These are phyloP conservation scores for Lagerstroemia speciosa DNA, from an alignment of 345 rosid species.

Conservation along the genomic window DNA sequence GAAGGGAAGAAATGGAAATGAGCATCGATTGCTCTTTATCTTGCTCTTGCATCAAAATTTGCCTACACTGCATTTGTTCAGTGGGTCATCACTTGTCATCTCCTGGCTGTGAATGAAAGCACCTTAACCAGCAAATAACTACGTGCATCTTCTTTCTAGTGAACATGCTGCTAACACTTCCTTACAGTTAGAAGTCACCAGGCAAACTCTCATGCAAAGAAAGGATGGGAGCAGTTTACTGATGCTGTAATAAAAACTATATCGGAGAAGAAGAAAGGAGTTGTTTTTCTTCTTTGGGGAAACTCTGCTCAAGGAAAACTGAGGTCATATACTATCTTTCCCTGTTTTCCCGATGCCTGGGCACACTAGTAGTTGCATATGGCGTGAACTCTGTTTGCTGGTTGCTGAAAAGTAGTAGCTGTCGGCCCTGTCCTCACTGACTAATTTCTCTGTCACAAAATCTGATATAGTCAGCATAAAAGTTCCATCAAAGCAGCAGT, in stretches of 20 bases:
- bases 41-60: neutral
- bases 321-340: constrained; percentile 30
- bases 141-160: neutral
- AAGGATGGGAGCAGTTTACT: constrained; percentile 98
- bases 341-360: neutral
- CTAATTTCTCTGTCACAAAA: neutral
- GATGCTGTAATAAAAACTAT: constrained; percentile 76
- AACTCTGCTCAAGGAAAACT: constrained; percentile 84
- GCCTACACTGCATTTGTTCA: neutral
- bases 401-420: neutral
- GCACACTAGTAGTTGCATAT: neutral
- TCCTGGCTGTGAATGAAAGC: neutral
- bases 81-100: neutral
- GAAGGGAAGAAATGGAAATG: neutral
- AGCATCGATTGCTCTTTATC: neutral
- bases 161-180: neutral
- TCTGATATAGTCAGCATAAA: neutral
- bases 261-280: constrained; percentile 81
- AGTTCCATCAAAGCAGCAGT: neutral
- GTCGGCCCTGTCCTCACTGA: neutral
- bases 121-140: neutral
- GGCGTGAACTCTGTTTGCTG: neutral
- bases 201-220: constrained; percentile 91
- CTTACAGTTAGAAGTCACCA: constrained; percentile 68
- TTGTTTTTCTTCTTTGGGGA: constrained; percentile 93